phyloP scores from a whole-genome alignment of 164 flowering plant species.

The Taxillus chinensis region DNA sequence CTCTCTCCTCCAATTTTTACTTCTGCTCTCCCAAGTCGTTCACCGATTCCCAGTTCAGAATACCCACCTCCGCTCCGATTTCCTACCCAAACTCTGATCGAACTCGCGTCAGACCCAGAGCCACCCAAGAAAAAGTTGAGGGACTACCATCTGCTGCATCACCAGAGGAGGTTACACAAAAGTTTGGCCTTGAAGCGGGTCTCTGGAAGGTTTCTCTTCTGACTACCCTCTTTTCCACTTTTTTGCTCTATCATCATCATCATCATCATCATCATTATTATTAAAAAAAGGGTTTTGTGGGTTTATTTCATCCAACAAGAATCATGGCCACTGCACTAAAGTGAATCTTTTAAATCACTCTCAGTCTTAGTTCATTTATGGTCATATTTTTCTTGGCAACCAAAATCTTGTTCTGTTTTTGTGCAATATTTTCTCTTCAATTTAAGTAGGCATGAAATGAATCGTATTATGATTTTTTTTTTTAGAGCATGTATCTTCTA shows the following conservation, averaged over 20 bases:
- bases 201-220: constrained; percentile 71
- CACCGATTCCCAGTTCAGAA: neutral
- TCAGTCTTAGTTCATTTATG: too few species aligned
- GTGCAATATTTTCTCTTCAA: too few species aligned
- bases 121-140: constrained; percentile 50
- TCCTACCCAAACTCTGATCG: constrained; percentile 3
- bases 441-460: too few species aligned
- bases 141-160: constrained; percentile 33
- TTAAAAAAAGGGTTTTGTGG: too few species aligned
- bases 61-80: neutral
- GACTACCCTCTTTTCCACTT: constrained; percentile 1
- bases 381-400: too few species aligned
- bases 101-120: constrained; percentile 29
- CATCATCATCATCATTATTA: too few species aligned
- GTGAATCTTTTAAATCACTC: too few species aligned
- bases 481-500: too few species aligned
- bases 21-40: neutral
- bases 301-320: too few species aligned
- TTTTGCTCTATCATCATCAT: neutral
- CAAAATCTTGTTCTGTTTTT: too few species aligned
- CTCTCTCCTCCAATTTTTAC: neutral
- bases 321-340: too few species aligned
- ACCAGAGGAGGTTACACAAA: constrained; percentile 70
- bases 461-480: too few species aligned
- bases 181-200: constrained; percentile 94